Conservation (phyloP, 2,329 filamentous ascomycete species). For the Monilinia vaccinii-corymbosi region DNA sequence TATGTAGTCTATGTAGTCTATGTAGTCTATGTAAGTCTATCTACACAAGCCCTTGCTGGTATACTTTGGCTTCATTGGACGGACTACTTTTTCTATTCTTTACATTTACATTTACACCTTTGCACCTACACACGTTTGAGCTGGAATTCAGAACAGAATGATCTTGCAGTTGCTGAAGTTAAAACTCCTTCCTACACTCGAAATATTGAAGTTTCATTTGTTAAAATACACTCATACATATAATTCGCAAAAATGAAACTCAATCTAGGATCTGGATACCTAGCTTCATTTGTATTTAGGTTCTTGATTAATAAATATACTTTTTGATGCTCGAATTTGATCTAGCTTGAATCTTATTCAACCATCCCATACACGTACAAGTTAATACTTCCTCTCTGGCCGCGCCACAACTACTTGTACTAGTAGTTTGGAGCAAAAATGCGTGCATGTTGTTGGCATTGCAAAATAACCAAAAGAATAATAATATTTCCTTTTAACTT, state of each 20-base stretch:
- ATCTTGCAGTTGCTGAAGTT: background rate
- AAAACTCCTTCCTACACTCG: background rate
- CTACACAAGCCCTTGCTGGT: too few relatives aligned
- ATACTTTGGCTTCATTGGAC: too few relatives aligned
- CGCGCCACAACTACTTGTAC: background rate
- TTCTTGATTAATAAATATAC: background rate
- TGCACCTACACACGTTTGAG: background rate
- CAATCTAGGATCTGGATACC: background rate
- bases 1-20: too few relatives aligned
- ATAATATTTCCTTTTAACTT: background rate
- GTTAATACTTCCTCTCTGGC: background rate
- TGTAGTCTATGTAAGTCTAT: too few relatives aligned
- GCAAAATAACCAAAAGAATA: background rate
- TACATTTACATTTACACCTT: too few relatives aligned
- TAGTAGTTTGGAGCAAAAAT: background rate
- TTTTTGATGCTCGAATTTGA: background rate
- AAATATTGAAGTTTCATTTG: background rate
- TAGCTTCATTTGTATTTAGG: background rate
- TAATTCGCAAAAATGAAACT: background rate
- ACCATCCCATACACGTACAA: background rate
- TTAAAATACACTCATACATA: background rate
- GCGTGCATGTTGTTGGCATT: background rate
- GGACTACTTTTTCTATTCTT: too few relatives aligned
- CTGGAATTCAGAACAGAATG: background rate
- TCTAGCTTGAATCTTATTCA: background rate